Evolutionary conservation across 140 eudicot genomes (phyloP).

Genomic region (Anethum foeniculum): DNA sequence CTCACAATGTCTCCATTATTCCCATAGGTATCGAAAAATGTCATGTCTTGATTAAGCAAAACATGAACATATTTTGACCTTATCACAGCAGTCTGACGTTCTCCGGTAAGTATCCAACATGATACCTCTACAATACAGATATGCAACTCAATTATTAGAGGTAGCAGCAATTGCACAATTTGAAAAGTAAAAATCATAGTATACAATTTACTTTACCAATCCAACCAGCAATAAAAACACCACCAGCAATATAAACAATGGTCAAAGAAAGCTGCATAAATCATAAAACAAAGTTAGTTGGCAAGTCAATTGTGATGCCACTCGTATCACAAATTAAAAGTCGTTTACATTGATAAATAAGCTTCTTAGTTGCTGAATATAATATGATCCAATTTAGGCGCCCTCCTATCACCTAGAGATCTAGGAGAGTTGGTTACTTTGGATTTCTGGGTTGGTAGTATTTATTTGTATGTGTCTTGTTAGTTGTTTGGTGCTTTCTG

Average conservation of each 20-base stretch:
- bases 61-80: slow-evolving; percentile 95
- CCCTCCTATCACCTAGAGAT: background rate
- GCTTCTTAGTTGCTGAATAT: background rate
- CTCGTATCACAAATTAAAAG: background rate
- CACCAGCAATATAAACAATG: slow-evolving; percentile 85
- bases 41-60: slow-evolving; percentile 93
- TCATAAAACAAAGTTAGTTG: slow-evolving; percentile 8
- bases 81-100: slow-evolving; percentile 96
- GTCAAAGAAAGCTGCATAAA: slow-evolving; percentile 69
- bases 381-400: background rate
- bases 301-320: background rate
- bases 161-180: slow-evolving; percentile 9
- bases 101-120: slow-evolving; percentile 98
- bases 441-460: background rate
- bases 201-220: slow-evolving; percentile 48
- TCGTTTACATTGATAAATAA: background rate
- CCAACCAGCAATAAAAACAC: slow-evolving; percentile 97
- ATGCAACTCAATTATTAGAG: slow-evolving; percentile 6
- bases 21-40: slow-evolving; percentile 95
- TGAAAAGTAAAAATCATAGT: background rate
- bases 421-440: background rate
- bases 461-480: background rate
- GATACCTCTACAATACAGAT: slow-evolving; percentile 68
- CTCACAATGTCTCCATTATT: slow-evolving; percentile 97
- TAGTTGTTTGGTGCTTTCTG: background rate